Evolutionary conservation across 1,284 basidiomycete genomes (phyloP), one percentile per base, ranked within the genome.

Genomic region (Ceratobasidium sp.): DNA sequence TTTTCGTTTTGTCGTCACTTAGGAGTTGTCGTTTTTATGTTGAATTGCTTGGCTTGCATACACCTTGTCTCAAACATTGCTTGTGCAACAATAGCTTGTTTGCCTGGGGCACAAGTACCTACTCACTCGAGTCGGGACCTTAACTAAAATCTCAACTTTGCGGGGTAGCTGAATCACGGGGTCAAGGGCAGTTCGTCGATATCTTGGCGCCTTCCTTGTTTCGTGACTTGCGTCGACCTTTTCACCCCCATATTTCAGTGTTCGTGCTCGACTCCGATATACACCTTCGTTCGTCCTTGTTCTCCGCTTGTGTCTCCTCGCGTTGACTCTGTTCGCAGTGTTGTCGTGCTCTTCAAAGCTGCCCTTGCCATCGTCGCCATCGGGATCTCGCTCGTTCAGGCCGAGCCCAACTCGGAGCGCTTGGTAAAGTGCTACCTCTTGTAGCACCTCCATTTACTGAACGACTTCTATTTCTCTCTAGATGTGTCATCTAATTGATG

Each of bases 71-170:
- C 51, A 57, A 75, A 66, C 73, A 66, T 52, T 40, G 62, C 51
- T 56, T 75, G 73, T 75, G 66, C 73, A 75, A 66, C 66, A 75
- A 75, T 66, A 65, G 22, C 73, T 75, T 34, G 8, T 62, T 62
- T 75, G 73, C 73, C 73, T 75, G 73, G 73, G 62, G 73, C 73
- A 75, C 62, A 66, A 68, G 13, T 74, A 74, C 56, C 59, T 75
- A 25, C 19, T 57, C 25, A 52, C 49, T 65, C 49, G n/a, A 17
- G 19, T 19, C 46, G 17, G 49, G 1, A 22, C 2, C 49, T 51
- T n/a, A 51, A 51, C 6, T 51, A 19, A 19, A 22, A 22, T n/a
- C n/a, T n/a, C 57, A 25, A 17, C 34, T 37, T 34, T 13, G 56
- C n/a, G 57, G 19, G 11, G 6, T 1, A 13, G 34, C 7, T 25